Conservation (phyloP, 2,329 filamentous ascomycete genomes). For the Colletotrichum somersetense region DNA sequence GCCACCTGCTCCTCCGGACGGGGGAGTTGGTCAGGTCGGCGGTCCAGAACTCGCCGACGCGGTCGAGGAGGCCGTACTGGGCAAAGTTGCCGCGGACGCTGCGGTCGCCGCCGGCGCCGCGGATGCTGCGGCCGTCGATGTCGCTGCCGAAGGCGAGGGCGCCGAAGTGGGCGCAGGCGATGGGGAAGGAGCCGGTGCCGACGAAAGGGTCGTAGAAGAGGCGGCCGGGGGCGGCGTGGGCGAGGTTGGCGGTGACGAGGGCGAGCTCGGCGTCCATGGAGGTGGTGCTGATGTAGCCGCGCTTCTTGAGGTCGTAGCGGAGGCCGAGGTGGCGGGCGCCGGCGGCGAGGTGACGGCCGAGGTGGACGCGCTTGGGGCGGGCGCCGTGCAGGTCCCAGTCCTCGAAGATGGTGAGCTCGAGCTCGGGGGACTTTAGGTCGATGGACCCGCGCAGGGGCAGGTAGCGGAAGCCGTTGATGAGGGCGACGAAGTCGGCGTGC, state of each 20-base stretch:
- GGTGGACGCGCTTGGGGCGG: constrained; percentile 61
- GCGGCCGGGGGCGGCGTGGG: constrained; percentile 83
- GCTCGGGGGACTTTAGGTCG: constrained; percentile 77
- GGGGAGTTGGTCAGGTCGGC: constrained; percentile 92
- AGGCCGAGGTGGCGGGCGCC: constrained; percentile 76
- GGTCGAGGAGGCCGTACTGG: constrained; percentile 78
- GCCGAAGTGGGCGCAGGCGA: constrained; percentile 92
- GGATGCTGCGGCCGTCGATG: constrained; percentile 90
- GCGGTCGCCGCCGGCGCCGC: constrained; percentile 72
- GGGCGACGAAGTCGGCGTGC: constrained; percentile 71
- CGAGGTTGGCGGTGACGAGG: constrained; percentile 91
- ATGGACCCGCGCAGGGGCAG: constrained; percentile 84
- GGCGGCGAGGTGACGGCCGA: constrained; percentile 78
- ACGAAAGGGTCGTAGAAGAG: constrained; percentile 96
- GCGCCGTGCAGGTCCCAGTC: constrained; percentile 76
- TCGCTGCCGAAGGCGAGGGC: constrained; percentile 88
- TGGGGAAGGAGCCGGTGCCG: constrained; percentile 91
- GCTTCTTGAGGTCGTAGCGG: constrained; percentile 91
- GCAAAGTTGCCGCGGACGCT: constrained; percentile 78
- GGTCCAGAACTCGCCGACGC: constrained; percentile 83
- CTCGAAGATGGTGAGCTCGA: constrained; percentile 86
- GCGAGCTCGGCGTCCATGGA: constrained; percentile 97
- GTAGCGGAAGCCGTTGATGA: constrained; percentile 87
- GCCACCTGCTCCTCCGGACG: constrained; percentile 69
- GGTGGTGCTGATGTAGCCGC: constrained; percentile 93